Evolutionary conservation across 345 rosid species (phyloP), one percentile per base, ranked within the genome.

Genomic region (Lepidium didymum): DNA sequence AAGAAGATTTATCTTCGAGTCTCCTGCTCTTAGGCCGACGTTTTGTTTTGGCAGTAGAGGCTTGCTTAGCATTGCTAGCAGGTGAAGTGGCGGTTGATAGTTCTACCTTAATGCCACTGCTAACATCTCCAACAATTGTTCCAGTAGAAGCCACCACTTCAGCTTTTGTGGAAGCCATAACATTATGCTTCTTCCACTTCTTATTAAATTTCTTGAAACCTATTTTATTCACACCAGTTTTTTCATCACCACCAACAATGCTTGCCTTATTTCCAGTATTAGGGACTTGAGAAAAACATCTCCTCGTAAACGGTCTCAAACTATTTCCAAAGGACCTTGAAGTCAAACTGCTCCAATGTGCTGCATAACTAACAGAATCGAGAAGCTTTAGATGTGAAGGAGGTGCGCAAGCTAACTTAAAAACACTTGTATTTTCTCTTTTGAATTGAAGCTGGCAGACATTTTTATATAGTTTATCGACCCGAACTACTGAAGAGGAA

Each of bases 21-120:
- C 76, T 83, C 77, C 76, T 84, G 64, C 79, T 75, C 69, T 56
- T 78, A 11, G 84, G 67, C 54, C 73, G 68, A 67, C 73, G 80
- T 84, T 77, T 81, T 42, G 60, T 53, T 56, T 63, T 76, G 45
- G 15, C 72, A 25, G 82, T 72, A 68, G 82, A 65, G 41, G 65
- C 68, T 60, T 44, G 53, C 40, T 76, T 72, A 69, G 23, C 44
- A 19, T n/a, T 62, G 56, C 36, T 40, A 69, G 33, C 50, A 64
- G 70, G 66, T 34, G 79, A 68, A 68, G 11, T n/a, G 21, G 79
- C 61, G 73, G 60, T 44, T 27, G 83, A 29, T 12, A 75, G 56
- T 38, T 41, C 78, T 51, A 25, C 23, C 19, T 75, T 54, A 14
- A 35, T 55, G 8, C 58, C 70, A 55, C 42, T 73, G 69, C 33